Conservation (phyloP, 768 basidiomycete genomes). For the Pilatotrama ljubarskyi region DNA sequence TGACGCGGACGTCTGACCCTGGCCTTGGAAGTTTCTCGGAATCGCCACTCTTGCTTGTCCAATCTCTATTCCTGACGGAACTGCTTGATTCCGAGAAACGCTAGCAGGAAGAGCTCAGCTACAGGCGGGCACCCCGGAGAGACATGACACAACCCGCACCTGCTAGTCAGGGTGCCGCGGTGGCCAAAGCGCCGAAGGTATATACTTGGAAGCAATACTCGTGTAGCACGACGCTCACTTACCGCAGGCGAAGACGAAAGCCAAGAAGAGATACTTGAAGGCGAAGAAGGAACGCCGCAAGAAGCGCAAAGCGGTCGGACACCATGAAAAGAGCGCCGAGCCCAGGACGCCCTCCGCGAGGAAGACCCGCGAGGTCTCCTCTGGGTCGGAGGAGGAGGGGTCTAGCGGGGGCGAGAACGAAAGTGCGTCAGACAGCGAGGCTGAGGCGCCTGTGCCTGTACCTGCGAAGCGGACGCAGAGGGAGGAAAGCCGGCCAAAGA, state of each 20-base stretch:
- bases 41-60: no score
- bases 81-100: no score
- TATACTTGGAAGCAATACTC: neutral
- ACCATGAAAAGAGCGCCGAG: neutral
- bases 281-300: constrained; percentile 71
- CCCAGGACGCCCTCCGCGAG: neutral
- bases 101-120: no score
- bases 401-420: constrained; percentile 25
- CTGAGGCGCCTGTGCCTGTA: neutral
- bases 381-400: constrained; percentile 1
- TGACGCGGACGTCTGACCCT: no score
- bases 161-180: neutral
- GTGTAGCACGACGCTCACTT: neutral
- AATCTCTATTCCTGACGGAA: no score
- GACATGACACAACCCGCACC: neutral
- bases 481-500: constrained; percentile 40
- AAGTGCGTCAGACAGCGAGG: constrained; percentile 21
- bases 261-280: constrained; percentile 71
- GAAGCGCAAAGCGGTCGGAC: constrained; percentile 35
- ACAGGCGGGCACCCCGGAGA: neutral
- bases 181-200: constrained; percentile 23
- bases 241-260: constrained; percentile 60
- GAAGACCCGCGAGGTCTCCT: neutral
- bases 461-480: constrained; percentile 2
- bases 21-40: no score